Conservation (phyloP, 1,284 basidiomycete genomes). For the Cryptococcus neoformans region DNA sequence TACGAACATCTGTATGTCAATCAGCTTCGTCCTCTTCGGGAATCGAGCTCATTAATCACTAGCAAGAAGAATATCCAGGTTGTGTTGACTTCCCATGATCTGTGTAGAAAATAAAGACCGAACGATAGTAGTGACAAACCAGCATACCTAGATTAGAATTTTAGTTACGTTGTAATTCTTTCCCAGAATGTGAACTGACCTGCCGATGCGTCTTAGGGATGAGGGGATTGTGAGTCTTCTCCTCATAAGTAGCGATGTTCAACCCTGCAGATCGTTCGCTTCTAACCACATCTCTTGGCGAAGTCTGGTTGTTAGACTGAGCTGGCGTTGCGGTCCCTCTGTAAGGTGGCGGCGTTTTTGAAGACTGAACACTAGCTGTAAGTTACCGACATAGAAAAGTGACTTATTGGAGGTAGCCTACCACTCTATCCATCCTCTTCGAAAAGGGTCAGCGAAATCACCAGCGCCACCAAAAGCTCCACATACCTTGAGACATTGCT, state of each 20-base stretch:
- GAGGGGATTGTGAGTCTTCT: neutral
- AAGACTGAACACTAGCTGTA: no score
- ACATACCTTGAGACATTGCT: neutral
- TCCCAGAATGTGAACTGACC: conserved; percentile 41
- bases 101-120: conserved; percentile 67
- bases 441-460: no score
- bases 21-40: neutral
- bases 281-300: no score
- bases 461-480: neutral
- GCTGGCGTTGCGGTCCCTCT: no score
- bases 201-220: conserved; percentile 42
- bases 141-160: conserved; percentile 58
- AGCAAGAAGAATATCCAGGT: conserved; percentile 61
- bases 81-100: conserved; percentile 74
- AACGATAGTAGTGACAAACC: conserved; percentile 64
- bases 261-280: no score
- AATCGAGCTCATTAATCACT: conserved; percentile 54
- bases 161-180: neutral
- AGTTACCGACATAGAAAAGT: no score
- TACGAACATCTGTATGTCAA: conserved; percentile 61
- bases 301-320: no score
- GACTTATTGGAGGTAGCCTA: no score
- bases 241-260: no score
- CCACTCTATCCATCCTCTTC: no score
- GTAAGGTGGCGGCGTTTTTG: no score